phyloP scores from a whole-genome alignment of 768 basidiomycete species.

The Leccinum olivaceopallidum region DNA sequence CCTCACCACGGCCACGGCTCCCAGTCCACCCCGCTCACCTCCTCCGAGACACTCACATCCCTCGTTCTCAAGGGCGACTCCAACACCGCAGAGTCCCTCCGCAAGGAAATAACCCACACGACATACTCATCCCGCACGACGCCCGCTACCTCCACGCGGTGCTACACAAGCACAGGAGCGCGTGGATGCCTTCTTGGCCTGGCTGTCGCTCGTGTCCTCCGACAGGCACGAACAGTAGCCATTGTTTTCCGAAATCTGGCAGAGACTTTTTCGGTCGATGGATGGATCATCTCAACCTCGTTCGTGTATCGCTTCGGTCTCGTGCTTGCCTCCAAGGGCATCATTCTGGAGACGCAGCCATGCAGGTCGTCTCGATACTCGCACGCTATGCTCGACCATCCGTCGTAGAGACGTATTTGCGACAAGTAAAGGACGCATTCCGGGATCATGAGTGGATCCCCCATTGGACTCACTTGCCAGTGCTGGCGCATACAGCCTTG shows the following conservation, averaged over 20 bases:
- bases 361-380: no score
- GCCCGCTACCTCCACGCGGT: conserved; percentile 41
- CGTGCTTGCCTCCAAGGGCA: conserved; percentile 52
- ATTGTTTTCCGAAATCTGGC: conserved; percentile 30
- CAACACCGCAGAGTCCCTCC: conserved; percentile 12
- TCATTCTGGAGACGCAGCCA: not conserved
- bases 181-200: conserved; percentile 35
- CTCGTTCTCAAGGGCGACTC: conserved; percentile 27
- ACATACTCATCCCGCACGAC: conserved; percentile 36
- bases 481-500: conserved; percentile 29
- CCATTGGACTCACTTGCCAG: conserved; percentile 14
- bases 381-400: no score
- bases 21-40: conserved; percentile 23
- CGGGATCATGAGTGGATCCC: no score
- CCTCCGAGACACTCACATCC: conserved; percentile 24
- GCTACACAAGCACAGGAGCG: conserved; percentile 11
- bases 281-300: conserved; percentile 31
- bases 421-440: no score
- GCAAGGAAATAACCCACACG: conserved; percentile 38
- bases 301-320: conserved; percentile 44
- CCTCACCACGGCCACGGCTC: not conserved
- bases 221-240: conserved; percentile 23
- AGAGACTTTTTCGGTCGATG: conserved; percentile 34
- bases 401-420: no score
- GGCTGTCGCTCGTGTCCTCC: conserved; percentile 50